Evolutionary conservation across 106 monocot genomes (phyloP), one percentile per base, ranked within the genome.

Genomic region (Dioscorea zingiberensis): DNA sequence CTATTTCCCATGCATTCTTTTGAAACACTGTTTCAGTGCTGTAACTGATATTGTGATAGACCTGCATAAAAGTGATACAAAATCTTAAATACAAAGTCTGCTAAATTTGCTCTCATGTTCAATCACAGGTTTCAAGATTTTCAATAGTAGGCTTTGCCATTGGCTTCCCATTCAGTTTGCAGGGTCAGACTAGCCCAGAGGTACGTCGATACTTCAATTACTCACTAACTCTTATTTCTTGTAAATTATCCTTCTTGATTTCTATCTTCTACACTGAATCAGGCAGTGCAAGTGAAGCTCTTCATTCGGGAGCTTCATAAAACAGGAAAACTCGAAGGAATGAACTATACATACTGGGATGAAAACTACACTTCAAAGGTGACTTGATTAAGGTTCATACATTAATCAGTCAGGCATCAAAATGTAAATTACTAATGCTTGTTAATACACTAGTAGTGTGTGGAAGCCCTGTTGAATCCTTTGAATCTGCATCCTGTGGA

Each of bases 331-430:
- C 83, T 94, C 60, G 73, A 87, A 66, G 80, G 69, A 11, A 18
- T 85, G 25, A 59, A 21, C 25, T 94, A 87, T 67, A 85, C 94
- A 55, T 94, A 91, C 48, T 94, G 87, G 94, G 78, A 94, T 78
- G 94, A 91, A 78, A 87, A 85, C 59, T 94, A 71, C 55, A 94
- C 85, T 59, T 91, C 90, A 74, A 90, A 81, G 90, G 94, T 94
- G 64, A 60, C 17, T 4, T 13, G 17, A 21, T 62, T 3, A 51
- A 29, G 44, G 15, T 18, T 27, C 44, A 25, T 61, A 5, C 45
- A 18, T 13, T 45, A 27, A 23, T n/a, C 21, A 1, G n/a, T 22
- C 17, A 27, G 46, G 16, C 17, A 61, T 4, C 25, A 44, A 55
- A 14, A 18, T 15, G 2, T n/a, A 11, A 27, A 21, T 65, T 25